These are phyloP conservation scores for Heteromeles arbutifolia DNA, from an alignment of 306 rosid genomes.

Conservation along the genomic window DNA sequence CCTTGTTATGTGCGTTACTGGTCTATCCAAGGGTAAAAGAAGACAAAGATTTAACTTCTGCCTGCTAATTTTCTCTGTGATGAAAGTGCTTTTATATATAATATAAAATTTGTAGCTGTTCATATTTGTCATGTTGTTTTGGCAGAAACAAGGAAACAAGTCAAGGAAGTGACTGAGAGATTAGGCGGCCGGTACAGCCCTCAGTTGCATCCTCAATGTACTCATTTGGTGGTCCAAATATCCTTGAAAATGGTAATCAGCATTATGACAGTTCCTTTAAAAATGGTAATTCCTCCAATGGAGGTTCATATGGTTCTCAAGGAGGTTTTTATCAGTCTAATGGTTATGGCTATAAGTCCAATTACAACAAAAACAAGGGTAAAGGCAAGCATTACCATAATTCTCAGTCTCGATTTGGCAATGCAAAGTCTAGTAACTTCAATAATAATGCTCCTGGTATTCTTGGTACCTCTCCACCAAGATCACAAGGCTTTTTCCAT, in stretches of 20 bases:
- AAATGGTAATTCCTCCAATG: too few relatives aligned
- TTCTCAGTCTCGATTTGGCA: too few relatives aligned
- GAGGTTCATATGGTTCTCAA: too few relatives aligned
- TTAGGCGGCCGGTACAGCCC: constrained; percentile 94
- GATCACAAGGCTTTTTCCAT: too few relatives aligned
- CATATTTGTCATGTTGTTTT: constrained; percentile 20
- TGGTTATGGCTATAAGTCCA: too few relatives aligned
- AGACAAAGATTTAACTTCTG: constrained; percentile 1
- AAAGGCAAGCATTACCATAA: too few relatives aligned
- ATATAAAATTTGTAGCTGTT: background rate
- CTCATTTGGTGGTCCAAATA: constrained; percentile 99
- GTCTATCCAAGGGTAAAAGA: constrained; percentile 74
- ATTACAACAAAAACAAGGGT: too few relatives aligned
- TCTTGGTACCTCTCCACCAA: too few relatives aligned
- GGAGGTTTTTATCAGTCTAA: too few relatives aligned
- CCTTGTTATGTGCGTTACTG: constrained; percentile 89
- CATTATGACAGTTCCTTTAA: too few relatives aligned
- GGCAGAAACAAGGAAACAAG: constrained; percentile 98
- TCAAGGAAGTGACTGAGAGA: constrained; percentile 84
- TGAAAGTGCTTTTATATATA: background rate
- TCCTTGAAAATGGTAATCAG: constrained; percentile 40
- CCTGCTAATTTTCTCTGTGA: background rate
- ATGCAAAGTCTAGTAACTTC: too few relatives aligned
- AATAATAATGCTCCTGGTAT: too few relatives aligned
- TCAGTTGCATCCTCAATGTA: constrained; percentile 83